A percentile compares a stretch with the other conserved stretches of the same genome.
Conservation (phyloP, 169 alveolate genomes). For the Amoebophrya sp. region DNA sequence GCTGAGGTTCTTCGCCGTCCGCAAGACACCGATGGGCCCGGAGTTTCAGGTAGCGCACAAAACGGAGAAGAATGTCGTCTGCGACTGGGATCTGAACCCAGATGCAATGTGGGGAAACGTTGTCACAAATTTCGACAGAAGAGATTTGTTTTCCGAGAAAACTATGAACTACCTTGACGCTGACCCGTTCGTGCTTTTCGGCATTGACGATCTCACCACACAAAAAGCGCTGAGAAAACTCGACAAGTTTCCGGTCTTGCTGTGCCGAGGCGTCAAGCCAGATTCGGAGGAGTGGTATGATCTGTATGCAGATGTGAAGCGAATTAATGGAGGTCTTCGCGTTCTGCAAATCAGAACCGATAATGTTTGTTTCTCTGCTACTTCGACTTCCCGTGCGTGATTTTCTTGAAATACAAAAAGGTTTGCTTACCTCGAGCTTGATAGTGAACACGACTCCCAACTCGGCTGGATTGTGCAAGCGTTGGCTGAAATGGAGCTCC, state of each 20-base stretch:
- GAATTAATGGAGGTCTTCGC: too few species aligned
- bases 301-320: too few species aligned
- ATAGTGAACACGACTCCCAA: background rate
- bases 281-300: background rate
- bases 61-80: background rate
- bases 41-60: conserved; percentile 18
- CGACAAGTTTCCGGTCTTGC: background rate
- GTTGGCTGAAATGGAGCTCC: conserved; percentile 26
- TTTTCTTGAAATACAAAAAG: too few species aligned
- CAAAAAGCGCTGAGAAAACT: conserved; percentile 14
- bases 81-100: background rate
- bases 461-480: conserved; percentile 21
- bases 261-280: conserved; percentile 17
- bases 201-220: conserved; percentile 26
- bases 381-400: too few species aligned
- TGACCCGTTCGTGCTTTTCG: conserved; percentile 25
- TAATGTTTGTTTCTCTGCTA: too few species aligned
- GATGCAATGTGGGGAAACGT: conserved; percentile 11
- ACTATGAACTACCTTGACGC: conserved; percentile 27
- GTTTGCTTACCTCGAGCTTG: background rate
- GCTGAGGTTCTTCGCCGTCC: background rate
- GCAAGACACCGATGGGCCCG: background rate
- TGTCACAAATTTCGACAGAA: conserved; percentile 16
- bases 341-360: too few species aligned
- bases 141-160: background rate